Base-by-base conservation (phyloP, 2,329 filamentous ascomycete genomes). In the Onygenales sp. region DNA sequence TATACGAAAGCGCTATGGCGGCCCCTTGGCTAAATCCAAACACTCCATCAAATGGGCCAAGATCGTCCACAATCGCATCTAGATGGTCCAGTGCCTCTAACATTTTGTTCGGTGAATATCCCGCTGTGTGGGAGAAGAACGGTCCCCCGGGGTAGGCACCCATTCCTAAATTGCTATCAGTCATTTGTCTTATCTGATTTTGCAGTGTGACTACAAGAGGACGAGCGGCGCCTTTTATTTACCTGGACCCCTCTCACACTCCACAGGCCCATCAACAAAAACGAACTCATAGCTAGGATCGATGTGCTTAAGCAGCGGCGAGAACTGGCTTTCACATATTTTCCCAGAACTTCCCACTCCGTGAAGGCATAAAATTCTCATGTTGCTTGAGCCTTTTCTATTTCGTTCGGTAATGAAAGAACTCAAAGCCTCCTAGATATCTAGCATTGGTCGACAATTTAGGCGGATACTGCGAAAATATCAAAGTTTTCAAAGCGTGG, bases 21-120 rank as follows among this genome's bases (percentile, higher is more conserved):
- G 78, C 89, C 21, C 89, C 89, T 70, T 94, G 89, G 57, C 81
- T 86, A 72, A 94, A 94, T 0, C 89, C 89, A 27, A 90, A 73
- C 0, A 91, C 84, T 9, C 85, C 89, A 63, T 92, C 87, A 43
- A 91, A 80, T 1, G 84, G 84, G 0, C 82, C 85, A 5, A 82
- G 78, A 1, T 78, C 76, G 41, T 72, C 36, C 32, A 51, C 17
- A 13, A 42, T n/a, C 21, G 7, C 48, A 11, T 51, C 36, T 2
- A 51, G 35, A 27, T 41, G 39, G 11, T 51, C 35, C 11, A 39
- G 27, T 8, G 48, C 35, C 31, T 51, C 32, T 13, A 27, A 8
- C 13, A 51, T 42, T n/a, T 17, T 14, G 21, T 10, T 35, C 10
- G 48, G 48, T 38, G 48, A 41, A 32, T 41, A 51, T 9, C 33